phyloP scores from a whole-genome alignment of 139 green algal genomes.

The Desmodesmus armatus region DNA sequence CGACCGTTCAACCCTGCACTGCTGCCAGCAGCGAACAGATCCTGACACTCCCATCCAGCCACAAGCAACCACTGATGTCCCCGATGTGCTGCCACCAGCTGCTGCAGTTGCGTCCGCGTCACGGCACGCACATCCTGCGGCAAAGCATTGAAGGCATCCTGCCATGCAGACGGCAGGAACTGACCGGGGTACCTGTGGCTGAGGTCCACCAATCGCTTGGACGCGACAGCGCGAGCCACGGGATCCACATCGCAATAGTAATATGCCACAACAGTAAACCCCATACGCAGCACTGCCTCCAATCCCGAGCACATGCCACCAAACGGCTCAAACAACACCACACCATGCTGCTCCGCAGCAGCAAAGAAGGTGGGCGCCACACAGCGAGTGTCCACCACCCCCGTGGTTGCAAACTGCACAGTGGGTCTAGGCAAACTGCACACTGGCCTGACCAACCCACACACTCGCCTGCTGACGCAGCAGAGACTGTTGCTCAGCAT shows the following conservation, averaged over 20 bases:
- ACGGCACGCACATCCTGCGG: constrained; percentile 9
- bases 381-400: background rate
- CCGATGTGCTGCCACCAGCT: background rate
- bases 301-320: constrained; percentile 14
- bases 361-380: constrained; percentile 9
- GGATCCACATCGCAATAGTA: constrained; percentile 18
- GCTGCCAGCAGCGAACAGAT: constrained; percentile 18
- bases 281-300: constrained; percentile 28
- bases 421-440: too few relatives aligned
- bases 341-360: background rate
- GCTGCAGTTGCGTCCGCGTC: background rate
- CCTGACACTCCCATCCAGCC: constrained; percentile 31
- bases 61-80: constrained; percentile 33
- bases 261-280: background rate
- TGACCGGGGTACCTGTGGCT: too few relatives aligned
- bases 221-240: background rate
- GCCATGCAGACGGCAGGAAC: background rate
- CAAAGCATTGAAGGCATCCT: background rate
- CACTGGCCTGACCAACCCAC: background rate
- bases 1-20: background rate
- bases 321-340: constrained; percentile 41
- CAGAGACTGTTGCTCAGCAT: too few relatives aligned
- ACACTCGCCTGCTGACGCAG: background rate
- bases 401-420: background rate
- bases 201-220: too few relatives aligned